Conservation (phyloP, 2,329 filamentous ascomycete species). For the Pleoardoris graminearum region DNA sequence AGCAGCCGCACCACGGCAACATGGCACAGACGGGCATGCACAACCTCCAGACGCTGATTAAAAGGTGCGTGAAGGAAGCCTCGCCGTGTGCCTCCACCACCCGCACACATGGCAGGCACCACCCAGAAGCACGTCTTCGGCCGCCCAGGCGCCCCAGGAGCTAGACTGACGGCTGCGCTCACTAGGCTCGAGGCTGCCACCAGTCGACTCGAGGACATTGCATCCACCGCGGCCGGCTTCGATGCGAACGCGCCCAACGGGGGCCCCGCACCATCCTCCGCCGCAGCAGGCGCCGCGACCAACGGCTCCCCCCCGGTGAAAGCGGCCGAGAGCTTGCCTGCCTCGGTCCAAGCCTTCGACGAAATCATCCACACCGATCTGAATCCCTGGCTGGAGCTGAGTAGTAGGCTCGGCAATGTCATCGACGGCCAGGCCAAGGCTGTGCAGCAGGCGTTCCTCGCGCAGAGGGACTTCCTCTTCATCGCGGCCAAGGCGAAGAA, state of each 20-base stretch:
- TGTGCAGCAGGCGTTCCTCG: slow-evolving; percentile 71
- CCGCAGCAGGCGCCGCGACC: slow-evolving; percentile 33
- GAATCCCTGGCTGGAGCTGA: slow-evolving; percentile 75
- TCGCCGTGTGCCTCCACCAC: slow-evolving; percentile 5
- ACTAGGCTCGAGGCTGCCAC: slow-evolving; percentile 93
- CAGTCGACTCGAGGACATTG: slow-evolving; percentile 93
- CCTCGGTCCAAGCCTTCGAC: slow-evolving; percentile 88
- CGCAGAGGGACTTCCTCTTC: slow-evolving; percentile 84
- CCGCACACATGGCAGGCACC: slow-evolving; percentile 1
- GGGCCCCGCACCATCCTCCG: slow-evolving; percentile 36
- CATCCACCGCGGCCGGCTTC: slow-evolving; percentile 66
- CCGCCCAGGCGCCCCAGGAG: slow-evolving; percentile 20
- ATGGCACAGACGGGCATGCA: slow-evolving; percentile 81
- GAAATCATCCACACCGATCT: slow-evolving; percentile 73
- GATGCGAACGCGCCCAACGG: slow-evolving; percentile 49
- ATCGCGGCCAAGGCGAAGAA: slow-evolving; percentile 91
- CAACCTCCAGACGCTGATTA: slow-evolving; percentile 95
- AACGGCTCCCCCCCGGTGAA: slow-evolving; percentile 40
- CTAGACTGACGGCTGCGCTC: slow-evolving; percentile 54
- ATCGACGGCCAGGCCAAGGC: slow-evolving; percentile 74
- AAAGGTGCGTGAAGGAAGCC: slow-evolving; percentile 72
- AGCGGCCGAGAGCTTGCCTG: slow-evolving; percentile 49
- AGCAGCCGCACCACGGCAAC: slow-evolving; percentile 36
- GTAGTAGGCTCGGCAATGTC: slow-evolving; percentile 74
- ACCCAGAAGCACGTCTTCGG: slow-evolving; percentile 15